Percentiles rank a stretch among this genome's conserved stretches.
These are phyloP conservation scores for Bipolaris cookei DNA, from an alignment of 2,329 filamentous ascomycete species.

Conservation along the genomic window DNA sequence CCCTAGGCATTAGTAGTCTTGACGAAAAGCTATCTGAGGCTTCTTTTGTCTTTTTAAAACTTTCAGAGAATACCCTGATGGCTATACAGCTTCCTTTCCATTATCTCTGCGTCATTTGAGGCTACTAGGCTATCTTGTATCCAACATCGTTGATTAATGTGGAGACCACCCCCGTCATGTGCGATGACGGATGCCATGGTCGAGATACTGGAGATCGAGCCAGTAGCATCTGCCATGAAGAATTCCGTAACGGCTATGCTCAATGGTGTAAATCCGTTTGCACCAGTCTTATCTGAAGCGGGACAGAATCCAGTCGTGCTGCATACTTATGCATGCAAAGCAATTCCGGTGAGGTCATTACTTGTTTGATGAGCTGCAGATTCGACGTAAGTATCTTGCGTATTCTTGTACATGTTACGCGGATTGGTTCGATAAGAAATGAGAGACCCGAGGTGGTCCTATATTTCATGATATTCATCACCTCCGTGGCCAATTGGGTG, in stretches of 20 bases:
- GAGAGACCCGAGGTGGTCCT: neutral
- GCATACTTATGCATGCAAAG: constrained; percentile 28
- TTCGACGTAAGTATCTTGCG: constrained; percentile 22
- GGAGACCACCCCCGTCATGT: constrained; percentile 35
- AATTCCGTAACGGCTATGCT: constrained; percentile 34
- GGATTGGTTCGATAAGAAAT: constrained; percentile 20
- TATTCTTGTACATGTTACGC: constrained; percentile 7
- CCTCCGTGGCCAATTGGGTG: constrained; percentile 11
- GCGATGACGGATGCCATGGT: constrained; percentile 29
- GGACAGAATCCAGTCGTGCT: constrained; percentile 14
- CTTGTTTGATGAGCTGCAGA: constrained; percentile 27
- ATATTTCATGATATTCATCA: neutral
- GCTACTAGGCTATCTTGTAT: constrained; percentile 4
- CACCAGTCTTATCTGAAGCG: constrained; percentile 39
- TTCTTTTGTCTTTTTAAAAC: neutral
- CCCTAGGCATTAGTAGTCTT: neutral
- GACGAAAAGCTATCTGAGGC: neutral
- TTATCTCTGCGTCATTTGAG: neutral
- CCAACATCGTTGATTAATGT: constrained; percentile 18
- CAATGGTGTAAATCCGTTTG: constrained; percentile 19
- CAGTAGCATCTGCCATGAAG: constrained; percentile 26
- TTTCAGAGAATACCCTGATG: constrained; percentile 23
- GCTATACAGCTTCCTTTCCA: neutral
- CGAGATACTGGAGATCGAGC: constrained; percentile 15
- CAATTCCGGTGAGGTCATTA: constrained; percentile 29